phyloP scores from a whole-genome alignment of 1,284 basidiomycete species.

The Pseudozyma hubeiensis region DNA sequence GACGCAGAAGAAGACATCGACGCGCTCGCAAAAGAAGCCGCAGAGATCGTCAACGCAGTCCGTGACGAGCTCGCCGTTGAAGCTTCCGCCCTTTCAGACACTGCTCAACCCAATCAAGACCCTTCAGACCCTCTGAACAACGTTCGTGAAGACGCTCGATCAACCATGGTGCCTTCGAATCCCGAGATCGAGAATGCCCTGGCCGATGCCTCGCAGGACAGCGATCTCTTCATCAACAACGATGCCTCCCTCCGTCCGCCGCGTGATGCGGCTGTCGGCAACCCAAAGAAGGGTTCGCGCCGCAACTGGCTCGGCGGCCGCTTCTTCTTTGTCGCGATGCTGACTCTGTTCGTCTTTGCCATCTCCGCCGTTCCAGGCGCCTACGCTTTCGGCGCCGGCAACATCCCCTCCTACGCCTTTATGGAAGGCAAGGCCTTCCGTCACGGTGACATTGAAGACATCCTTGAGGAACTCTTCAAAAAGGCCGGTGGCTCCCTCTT shows the following conservation, averaged over 20 bases:
- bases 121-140: neutral
- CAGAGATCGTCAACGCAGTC: conserved; percentile 34
- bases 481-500: conserved; percentile 57
- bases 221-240: conserved; percentile 8
- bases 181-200: conserved; percentile 36
- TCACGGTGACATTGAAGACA: conserved; percentile 63
- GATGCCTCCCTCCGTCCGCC: conserved; percentile 1
- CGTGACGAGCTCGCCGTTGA: conserved; percentile 42
- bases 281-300: conserved; percentile 12
- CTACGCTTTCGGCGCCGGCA: conserved; percentile 61
- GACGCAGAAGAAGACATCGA: conserved; percentile 25
- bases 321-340: conserved; percentile 43
- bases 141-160: neutral
- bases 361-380: conserved; percentile 44
- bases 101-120: neutral
- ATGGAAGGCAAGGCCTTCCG: conserved; percentile 63
- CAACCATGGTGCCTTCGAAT: conserved; percentile 21
- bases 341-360: conserved; percentile 41
- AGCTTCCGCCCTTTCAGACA: neutral
- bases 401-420: conserved; percentile 59
- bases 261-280: neutral
- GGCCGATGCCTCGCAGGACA: conserved; percentile 40
- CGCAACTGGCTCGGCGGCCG: conserved; percentile 34
- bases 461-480: conserved; percentile 56
- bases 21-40: conserved; percentile 26